Conservation (phyloP, 2,329 filamentous ascomycete genomes). For the Calycina herbarum region DNA sequence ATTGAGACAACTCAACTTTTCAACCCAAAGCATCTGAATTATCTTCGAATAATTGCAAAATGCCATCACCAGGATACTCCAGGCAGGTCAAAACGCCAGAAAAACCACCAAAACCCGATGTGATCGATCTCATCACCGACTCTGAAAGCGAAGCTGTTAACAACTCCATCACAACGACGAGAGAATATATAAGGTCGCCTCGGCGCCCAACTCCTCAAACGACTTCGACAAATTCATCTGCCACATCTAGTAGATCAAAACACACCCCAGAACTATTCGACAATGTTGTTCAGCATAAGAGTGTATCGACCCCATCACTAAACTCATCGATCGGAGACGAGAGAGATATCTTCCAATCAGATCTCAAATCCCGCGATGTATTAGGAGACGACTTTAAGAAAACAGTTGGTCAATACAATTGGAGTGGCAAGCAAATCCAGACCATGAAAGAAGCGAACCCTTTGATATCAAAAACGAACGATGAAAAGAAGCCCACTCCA, state of each 20-base stretch:
- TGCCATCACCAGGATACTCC: neutral
- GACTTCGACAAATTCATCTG: neutral
- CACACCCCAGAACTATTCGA: neutral
- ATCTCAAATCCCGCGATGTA: neutral
- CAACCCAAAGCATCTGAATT: neutral
- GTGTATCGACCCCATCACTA: neutral
- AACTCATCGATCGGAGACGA: neutral
- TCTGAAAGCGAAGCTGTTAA: neutral
- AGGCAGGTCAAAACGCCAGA: neutral
- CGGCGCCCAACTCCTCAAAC: neutral
- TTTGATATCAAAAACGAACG: neutral
- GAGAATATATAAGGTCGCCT: neutral
- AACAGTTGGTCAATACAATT: neutral
- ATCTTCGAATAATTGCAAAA: neutral
- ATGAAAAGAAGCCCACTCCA: neutral
- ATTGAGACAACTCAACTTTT: neutral
- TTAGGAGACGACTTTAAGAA: neutral
- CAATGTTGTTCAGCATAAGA: neutral
- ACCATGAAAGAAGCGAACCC: neutral
- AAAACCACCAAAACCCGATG: neutral
- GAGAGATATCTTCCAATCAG: neutral
- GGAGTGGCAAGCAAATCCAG: neutral
- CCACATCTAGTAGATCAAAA: neutral
- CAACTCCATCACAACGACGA: neutral
- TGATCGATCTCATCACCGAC: neutral